Conservation (phyloP, 345 rosid species). For the Eucalyptus curtisii region DNA sequence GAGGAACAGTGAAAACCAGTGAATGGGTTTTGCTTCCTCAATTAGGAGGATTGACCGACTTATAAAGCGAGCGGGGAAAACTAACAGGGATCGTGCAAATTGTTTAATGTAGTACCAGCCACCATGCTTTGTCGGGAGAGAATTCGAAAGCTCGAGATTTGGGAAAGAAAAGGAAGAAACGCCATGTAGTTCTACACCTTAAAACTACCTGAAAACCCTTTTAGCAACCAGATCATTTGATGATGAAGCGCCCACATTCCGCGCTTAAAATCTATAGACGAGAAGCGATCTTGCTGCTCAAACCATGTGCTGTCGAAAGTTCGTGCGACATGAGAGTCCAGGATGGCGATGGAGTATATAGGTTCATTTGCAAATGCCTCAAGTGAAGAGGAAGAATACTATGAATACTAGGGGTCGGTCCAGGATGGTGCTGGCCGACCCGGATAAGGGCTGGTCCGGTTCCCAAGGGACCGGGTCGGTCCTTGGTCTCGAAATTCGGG, state of each 20-base stretch:
- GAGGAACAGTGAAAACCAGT: neutral
- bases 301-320: neutral
- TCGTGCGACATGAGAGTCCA: neutral
- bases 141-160: neutral
- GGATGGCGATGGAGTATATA: too few species aligned
- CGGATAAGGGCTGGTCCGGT: too few species aligned
- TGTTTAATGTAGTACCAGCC: neutral
- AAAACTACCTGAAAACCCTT: neutral
- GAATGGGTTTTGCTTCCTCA: neutral
- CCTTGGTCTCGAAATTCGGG: too few species aligned
- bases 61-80: neutral
- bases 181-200: neutral
- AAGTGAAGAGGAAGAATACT: neutral
- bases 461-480: too few species aligned
- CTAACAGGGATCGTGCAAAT: neutral
- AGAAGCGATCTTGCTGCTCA: neutral
- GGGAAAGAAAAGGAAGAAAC: neutral
- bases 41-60: neutral
- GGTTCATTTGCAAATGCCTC: neutral
- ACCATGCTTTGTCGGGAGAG: neutral
- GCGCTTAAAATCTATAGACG: neutral
- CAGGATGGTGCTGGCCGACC: neutral
- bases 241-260: neutral
- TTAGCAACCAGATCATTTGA: neutral
- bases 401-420: neutral